A percentile compares a stretch with the other conserved stretches of the same genome.
These are phyloP conservation scores for Cercospora sesami DNA, from an alignment of 2,329 filamentous ascomycete genomes.

Conservation along the genomic window DNA sequence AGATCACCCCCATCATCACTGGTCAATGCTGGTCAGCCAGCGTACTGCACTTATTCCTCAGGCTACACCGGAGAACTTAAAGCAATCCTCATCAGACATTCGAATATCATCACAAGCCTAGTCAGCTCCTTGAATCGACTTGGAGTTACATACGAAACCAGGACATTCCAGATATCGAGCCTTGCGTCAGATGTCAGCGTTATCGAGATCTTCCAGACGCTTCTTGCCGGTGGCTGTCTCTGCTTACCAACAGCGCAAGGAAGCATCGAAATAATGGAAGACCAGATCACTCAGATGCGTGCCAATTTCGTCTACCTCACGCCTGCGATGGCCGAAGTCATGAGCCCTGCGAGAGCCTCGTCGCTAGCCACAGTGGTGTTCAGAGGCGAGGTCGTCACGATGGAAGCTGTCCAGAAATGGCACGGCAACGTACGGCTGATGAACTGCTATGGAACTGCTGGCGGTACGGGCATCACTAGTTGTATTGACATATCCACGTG, in stretches of 20 bases:
- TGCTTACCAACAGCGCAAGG: slow-evolving; percentile 29
- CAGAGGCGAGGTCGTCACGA: neutral
- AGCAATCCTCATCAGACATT: slow-evolving; percentile 9
- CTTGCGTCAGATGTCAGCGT: slow-evolving; percentile 23
- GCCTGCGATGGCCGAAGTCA: neutral
- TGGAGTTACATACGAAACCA: neutral
- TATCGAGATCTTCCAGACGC: slow-evolving; percentile 2
- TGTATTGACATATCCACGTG: neutral
- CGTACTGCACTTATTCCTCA: slow-evolving; percentile 13
- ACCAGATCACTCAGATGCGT: neutral
- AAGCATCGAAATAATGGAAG: neutral
- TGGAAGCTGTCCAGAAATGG: neutral
- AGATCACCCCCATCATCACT: neutral
- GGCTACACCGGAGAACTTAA: slow-evolving; percentile 13
- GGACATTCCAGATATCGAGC: slow-evolving; percentile 17
- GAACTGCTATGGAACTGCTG: neutral
- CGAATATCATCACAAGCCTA: neutral
- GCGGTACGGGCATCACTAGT: neutral
- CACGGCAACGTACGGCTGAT: neutral
- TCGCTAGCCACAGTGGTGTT: neutral
- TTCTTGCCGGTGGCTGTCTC: slow-evolving; percentile 21
- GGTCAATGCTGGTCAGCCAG: neutral
- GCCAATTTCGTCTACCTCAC: neutral
- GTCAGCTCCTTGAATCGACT: neutral
- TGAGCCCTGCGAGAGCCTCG: neutral